These are phyloP conservation scores for Aspergillus sp. DNA, from an alignment of 2,329 filamentous ascomycete genomes.

Conservation along the genomic window DNA sequence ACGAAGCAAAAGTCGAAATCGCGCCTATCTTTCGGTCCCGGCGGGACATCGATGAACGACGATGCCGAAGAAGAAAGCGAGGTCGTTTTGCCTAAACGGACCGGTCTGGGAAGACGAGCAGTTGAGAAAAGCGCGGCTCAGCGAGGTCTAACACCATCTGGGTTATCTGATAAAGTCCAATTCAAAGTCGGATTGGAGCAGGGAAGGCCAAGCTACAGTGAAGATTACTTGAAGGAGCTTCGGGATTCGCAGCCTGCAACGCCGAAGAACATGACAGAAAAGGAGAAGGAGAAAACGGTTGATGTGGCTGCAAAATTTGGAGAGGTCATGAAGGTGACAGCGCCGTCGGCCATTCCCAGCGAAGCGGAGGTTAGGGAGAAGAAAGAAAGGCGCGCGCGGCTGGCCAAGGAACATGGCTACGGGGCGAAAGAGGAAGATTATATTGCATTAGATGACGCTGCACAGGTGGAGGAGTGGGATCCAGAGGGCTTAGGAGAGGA, in stretches of 20 bases:
- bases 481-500: constrained; percentile 53
- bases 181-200: constrained; percentile 56
- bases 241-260: constrained; percentile 79
- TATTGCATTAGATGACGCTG: constrained; percentile 34
- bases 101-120: constrained; percentile 56
- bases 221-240: constrained; percentile 78
- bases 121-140: constrained; percentile 61
- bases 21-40: constrained; percentile 68
- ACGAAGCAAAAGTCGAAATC: constrained; percentile 65
- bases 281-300: constrained; percentile 48
- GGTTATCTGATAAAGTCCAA: constrained; percentile 48
- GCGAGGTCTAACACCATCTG: constrained; percentile 44
- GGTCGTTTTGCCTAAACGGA: constrained; percentile 53
- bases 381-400: constrained; percentile 76
- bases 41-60: constrained; percentile 48
- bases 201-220: constrained; percentile 72
- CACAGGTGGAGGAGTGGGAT: constrained; percentile 39
- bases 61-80: constrained; percentile 49
- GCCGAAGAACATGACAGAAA: constrained; percentile 48
- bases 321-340: constrained; percentile 28
- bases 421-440: constrained; percentile 49
- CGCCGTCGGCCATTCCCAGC: constrained; percentile 57
- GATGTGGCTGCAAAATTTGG: constrained; percentile 46
- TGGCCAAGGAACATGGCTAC: constrained; percentile 59
- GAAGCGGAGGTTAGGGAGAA: constrained; percentile 83